Evolutionary conservation across 2,329 filamentous ascomycete genomes (phyloP).

Genomic region (Penicillium sclerotiorum): DNA sequence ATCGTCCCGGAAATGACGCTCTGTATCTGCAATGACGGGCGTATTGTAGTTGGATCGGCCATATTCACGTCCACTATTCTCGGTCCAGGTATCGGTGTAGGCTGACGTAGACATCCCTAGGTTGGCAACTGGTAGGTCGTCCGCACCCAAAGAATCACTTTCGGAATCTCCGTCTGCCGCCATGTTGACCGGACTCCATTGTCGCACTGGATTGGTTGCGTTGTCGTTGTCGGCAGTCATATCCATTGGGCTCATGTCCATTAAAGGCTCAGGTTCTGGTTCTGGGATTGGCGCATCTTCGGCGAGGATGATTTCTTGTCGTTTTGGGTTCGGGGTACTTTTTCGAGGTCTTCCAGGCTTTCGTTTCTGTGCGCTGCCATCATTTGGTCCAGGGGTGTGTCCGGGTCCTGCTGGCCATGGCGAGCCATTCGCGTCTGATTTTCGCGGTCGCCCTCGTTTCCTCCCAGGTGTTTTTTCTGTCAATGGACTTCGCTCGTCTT

Average conservation of each 20-base stretch:
- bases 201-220: constrained; percentile 19
- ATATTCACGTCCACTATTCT: constrained; percentile 19
- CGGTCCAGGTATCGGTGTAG: constrained; percentile 8
- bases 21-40: constrained; percentile 31
- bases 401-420: constrained; percentile 36
- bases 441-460: constrained; percentile 47
- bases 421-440: constrained; percentile 43
- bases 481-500: constrained; percentile 35
- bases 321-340: constrained; percentile 23
- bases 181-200: constrained; percentile 22
- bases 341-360: constrained; percentile 44
- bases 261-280: constrained; percentile 7
- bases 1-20: constrained; percentile 29
- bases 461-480: constrained; percentile 43
- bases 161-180: constrained; percentile 17
- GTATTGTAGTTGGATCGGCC: constrained; percentile 33
- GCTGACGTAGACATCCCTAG: constrained; percentile 23
- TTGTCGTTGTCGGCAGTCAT: constrained; percentile 32
- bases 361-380: constrained; percentile 34
- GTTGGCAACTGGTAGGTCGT: constrained; percentile 26
- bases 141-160: constrained; percentile 25
- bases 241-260: constrained; percentile 27
- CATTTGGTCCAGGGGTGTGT: constrained; percentile 26
- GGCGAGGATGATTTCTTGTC: constrained; percentile 18
- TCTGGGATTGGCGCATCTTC: constrained; percentile 21